These are phyloP conservation scores for Gossypium arboreum DNA, from an alignment of 345 rosid species.

Conservation along the genomic window DNA sequence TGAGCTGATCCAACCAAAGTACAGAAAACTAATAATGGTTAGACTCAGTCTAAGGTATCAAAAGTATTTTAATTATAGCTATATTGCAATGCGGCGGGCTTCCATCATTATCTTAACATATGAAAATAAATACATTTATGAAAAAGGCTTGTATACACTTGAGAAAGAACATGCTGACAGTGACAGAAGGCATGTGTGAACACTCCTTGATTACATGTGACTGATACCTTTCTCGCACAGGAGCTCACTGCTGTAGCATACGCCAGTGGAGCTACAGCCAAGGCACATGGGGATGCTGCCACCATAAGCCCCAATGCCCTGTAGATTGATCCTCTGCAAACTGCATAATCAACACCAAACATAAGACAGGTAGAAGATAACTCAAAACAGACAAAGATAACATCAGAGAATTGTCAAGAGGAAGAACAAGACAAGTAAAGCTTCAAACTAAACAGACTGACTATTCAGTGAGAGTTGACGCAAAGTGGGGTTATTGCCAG, in stretches of 20 bases:
- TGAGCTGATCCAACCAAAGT: not conserved
- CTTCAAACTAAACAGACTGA: conserved; percentile 1
- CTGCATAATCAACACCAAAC: conserved; percentile 36
- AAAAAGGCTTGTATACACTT: not conserved
- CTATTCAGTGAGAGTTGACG: not conserved
- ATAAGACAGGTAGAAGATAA: conserved; percentile 12
- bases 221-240: conserved; percentile 80
- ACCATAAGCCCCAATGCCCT: conserved; percentile 95
- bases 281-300: conserved; percentile 96
- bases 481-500: not conserved
- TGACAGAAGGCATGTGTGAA: not conserved
- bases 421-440: not conserved
- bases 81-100: not conserved
- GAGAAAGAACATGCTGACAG: not conserved
- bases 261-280: conserved; percentile 98
- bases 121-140: not conserved
- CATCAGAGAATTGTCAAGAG: conserved; percentile 7
- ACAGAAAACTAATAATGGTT: not conserved
- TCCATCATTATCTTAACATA: not conserved
- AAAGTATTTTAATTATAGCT: not conserved
- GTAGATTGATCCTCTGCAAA: conserved; percentile 89
- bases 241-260: conserved; percentile 95
- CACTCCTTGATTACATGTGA: not conserved
- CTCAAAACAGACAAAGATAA: conserved; percentile 1
- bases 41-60: not conserved